phyloP scores from a whole-genome alignment of 352 stramenopile genomes.

The Pseudoperonospora humuli region DNA sequence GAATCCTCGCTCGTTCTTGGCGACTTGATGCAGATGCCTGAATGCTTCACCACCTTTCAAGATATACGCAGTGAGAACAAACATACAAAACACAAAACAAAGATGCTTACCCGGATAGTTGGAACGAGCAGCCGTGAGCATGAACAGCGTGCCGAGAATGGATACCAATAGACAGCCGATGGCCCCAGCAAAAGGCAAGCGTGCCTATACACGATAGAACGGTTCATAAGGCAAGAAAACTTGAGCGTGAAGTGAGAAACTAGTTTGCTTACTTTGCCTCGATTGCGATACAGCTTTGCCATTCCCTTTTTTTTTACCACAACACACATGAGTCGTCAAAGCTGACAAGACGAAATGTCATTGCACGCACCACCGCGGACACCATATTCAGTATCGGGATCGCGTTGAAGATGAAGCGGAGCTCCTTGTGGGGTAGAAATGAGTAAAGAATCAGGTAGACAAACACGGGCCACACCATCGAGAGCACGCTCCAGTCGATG shows the following conservation, averaged over 20 bases:
- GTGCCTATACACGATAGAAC: constrained; percentile 20
- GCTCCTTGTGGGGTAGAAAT: constrained; percentile 96
- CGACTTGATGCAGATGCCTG: constrained; percentile 43
- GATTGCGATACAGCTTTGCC: constrained; percentile 58
- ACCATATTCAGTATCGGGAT: constrained; percentile 94
- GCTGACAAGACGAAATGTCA: neutral
- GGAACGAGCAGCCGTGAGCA: constrained; percentile 62
- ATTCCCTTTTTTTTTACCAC: constrained; percentile 32
- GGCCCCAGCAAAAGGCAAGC: constrained; percentile 45
- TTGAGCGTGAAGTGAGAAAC: neutral
- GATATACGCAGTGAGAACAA: neutral
- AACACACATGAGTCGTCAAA: neutral
- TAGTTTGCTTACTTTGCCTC: constrained; percentile 38
- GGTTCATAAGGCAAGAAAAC: neutral
- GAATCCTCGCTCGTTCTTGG: constrained; percentile 19
- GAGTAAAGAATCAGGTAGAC: constrained; percentile 94
- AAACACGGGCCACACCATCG: constrained; percentile 56
- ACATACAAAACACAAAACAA: neutral
- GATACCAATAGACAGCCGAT: constrained; percentile 43
- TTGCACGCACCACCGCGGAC: constrained; percentile 71
- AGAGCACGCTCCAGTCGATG: constrained; percentile 40
- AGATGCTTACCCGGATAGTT: constrained; percentile 93
- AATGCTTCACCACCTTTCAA: constrained; percentile 62
- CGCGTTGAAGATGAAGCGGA: constrained; percentile 96
- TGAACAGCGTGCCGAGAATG: constrained; percentile 35